Percentiles rank a stretch among this genome's conserved stretches.
Conservation (phyloP, 805 yeast species). For the Saturnispora kantuleensis region DNA sequence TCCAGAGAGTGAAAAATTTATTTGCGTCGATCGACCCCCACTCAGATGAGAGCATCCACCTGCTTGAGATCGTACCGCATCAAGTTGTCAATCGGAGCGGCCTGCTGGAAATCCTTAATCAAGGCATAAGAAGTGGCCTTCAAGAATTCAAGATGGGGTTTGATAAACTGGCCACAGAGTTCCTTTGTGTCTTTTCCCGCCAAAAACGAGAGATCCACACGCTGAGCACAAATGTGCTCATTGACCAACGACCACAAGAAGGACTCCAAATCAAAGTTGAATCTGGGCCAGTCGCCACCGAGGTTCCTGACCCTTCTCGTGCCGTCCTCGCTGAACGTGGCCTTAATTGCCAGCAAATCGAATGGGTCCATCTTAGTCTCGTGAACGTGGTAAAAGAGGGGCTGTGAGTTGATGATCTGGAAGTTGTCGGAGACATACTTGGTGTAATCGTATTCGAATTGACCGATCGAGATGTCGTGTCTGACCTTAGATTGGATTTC, state of each 20-base stretch:
- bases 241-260: constrained; percentile 17
- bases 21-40: background rate
- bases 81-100: constrained; percentile 9
- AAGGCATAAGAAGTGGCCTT: constrained; percentile 1
- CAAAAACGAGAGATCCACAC: constrained; percentile 9
- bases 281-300: constrained; percentile 16
- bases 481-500: constrained; percentile 17
- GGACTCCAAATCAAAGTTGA: constrained; percentile 16
- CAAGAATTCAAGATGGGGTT: constrained; percentile 10
- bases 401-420: constrained; percentile 14
- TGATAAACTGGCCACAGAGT: constrained; percentile 11
- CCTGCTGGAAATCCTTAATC: constrained; percentile 5
- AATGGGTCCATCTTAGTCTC: constrained; percentile 42
- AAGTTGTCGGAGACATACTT: constrained; percentile 12
- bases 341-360: constrained; percentile 14
- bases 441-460: constrained; percentile 13
- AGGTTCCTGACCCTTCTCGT: constrained; percentile 12
- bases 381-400: constrained; percentile 31
- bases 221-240: constrained; percentile 14
- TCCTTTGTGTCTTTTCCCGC: constrained; percentile 4
- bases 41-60: too few relatives aligned
- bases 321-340: constrained; percentile 10
- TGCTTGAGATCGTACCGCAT: too few relatives aligned
- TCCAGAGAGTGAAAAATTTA: background rate
- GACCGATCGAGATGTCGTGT: background rate